phyloP scores from a whole-genome alignment of 2,329 filamentous ascomycete genomes.

The Penicillium janthinellum region DNA sequence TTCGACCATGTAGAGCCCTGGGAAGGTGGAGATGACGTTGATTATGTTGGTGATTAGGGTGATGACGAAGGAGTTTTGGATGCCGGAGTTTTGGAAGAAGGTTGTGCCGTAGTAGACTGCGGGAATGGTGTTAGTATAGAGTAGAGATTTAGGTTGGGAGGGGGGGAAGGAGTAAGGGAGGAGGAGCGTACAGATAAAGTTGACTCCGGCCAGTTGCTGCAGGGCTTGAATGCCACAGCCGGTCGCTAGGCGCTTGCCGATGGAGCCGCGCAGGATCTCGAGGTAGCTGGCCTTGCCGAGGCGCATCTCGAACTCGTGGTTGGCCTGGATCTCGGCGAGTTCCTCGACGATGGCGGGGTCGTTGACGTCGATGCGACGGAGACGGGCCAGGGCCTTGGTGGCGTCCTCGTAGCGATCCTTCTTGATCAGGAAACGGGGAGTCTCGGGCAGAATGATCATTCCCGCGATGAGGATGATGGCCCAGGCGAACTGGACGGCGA shows the following conservation, averaged over 20 bases:
- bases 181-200: slow-evolving; percentile 42
- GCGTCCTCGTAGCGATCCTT: slow-evolving; percentile 68
- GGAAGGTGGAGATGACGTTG: slow-evolving; percentile 52
- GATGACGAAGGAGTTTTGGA: slow-evolving; percentile 49
- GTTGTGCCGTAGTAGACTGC: slow-evolving; percentile 44
- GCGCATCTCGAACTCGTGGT: slow-evolving; percentile 76
- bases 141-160: too few species aligned
- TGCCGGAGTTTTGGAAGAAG: slow-evolving; percentile 45
- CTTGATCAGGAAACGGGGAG: slow-evolving; percentile 81
- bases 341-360: slow-evolving; percentile 74
- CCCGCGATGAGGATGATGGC: slow-evolving; percentile 72
- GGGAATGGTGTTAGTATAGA: slow-evolving; percentile 10
- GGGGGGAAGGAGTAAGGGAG: too few species aligned
- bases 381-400: slow-evolving; percentile 60
- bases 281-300: slow-evolving; percentile 41
- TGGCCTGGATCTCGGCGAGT: slow-evolving; percentile 81
- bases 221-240: slow-evolving; percentile 44
- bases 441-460: slow-evolving; percentile 76
- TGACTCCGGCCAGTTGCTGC: slow-evolving; percentile 47
- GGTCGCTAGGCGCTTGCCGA: slow-evolving; percentile 44
- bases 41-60: slow-evolving; percentile 52
- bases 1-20: slow-evolving; percentile 52
- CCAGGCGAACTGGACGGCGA: slow-evolving; percentile 78
- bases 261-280: slow-evolving; percentile 38
- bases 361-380: slow-evolving; percentile 68